A percentile compares a stretch with the other conserved stretches of the same genome.
phyloP scores from a whole-genome alignment of 495 filamentous ascomycete genomes.

The Annulohypoxylon nitens region DNA sequence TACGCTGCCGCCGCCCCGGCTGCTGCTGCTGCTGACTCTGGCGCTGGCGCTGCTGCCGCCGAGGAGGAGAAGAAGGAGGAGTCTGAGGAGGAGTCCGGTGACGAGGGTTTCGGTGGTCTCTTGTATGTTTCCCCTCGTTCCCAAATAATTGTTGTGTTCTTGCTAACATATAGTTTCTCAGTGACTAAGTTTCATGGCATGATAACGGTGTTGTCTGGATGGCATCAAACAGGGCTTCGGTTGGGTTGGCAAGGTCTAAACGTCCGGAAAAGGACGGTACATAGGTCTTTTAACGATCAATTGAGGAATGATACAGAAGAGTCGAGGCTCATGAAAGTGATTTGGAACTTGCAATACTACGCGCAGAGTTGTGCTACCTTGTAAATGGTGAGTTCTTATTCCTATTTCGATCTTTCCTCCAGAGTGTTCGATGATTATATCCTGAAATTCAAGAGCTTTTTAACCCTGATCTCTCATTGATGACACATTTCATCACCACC shows the following conservation, averaged over 20 bases:
- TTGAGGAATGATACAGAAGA: slow-evolving; percentile 53
- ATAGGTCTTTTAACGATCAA: slow-evolving; percentile 63
- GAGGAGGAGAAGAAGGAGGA: slow-evolving; percentile 70
- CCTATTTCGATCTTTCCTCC: slow-evolving; percentile 21
- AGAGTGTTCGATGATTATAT: slow-evolving; percentile 65
- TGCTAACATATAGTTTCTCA: slow-evolving; percentile 43
- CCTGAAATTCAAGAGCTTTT: slow-evolving; percentile 66
- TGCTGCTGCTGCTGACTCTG: slow-evolving; percentile 66
- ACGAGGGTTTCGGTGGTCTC: slow-evolving; percentile 77
- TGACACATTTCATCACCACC: slow-evolving; percentile 61
- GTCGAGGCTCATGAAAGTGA: slow-evolving; percentile 31
- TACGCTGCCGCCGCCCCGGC: slow-evolving; percentile 85
- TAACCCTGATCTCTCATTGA: slow-evolving; percentile 67
- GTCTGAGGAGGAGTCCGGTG: slow-evolving; percentile 70
- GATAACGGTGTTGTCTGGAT: slow-evolving; percentile 52
- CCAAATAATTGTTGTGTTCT: background rate
- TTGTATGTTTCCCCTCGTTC: slow-evolving; percentile 64
- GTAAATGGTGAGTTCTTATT: slow-evolving; percentile 62
- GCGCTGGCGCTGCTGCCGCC: slow-evolving; percentile 60
- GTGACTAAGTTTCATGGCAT: slow-evolving; percentile 59
- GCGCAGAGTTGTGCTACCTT: slow-evolving; percentile 14
- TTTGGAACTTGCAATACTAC: slow-evolving; percentile 33
- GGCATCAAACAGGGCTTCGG: slow-evolving; percentile 55
- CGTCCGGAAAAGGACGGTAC: slow-evolving; percentile 51
- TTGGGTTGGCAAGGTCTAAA: slow-evolving; percentile 55